Percentiles rank a stretch among this genome's conserved stretches.
These are phyloP conservation scores for Bathelium albidoporum DNA, from an alignment of 495 filamentous ascomycete genomes.

Conservation along the genomic window DNA sequence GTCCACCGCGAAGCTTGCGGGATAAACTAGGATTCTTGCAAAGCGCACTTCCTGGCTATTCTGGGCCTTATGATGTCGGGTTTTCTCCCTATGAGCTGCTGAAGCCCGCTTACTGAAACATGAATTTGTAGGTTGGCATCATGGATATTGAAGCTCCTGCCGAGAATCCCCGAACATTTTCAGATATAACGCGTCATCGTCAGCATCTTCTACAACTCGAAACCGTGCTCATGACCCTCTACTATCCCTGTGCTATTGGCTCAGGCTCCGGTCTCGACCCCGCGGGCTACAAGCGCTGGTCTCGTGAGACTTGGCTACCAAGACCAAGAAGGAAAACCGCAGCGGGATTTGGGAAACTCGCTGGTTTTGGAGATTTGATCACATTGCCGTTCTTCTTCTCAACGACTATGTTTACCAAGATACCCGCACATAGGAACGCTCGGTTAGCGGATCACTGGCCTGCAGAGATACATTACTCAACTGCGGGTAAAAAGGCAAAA, in stretches of 20 bases:
- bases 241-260: slow-evolving; percentile 28
- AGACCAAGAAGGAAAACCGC: slow-evolving; percentile 38
- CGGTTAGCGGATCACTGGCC: slow-evolving; percentile 35
- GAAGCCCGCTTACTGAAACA: not conserved
- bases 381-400: slow-evolving; percentile 35
- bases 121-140: slow-evolving; percentile 20
- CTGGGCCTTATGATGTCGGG: slow-evolving; percentile 29
- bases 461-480: slow-evolving; percentile 20
- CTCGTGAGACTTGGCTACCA: slow-evolving; percentile 45
- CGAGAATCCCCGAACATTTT: slow-evolving; percentile 26
- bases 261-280: slow-evolving; percentile 16
- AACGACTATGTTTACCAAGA: slow-evolving; percentile 46
- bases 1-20: slow-evolving; percentile 24
- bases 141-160: slow-evolving; percentile 36
- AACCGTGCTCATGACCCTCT: slow-evolving; percentile 33
- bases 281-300: slow-evolving; percentile 28
- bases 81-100: not conserved
- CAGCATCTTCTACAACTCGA: slow-evolving; percentile 29
- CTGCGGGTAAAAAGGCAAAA: slow-evolving; percentile 24
- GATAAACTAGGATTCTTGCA: slow-evolving; percentile 27
- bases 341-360: slow-evolving; percentile 45
- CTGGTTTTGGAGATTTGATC: slow-evolving; percentile 34
- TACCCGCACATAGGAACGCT: slow-evolving; percentile 48
- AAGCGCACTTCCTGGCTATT: slow-evolving; percentile 25
- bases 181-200: slow-evolving; percentile 29